Conservation (phyloP, 768 basidiomycete species). For the Termitomyces sp. region DNA sequence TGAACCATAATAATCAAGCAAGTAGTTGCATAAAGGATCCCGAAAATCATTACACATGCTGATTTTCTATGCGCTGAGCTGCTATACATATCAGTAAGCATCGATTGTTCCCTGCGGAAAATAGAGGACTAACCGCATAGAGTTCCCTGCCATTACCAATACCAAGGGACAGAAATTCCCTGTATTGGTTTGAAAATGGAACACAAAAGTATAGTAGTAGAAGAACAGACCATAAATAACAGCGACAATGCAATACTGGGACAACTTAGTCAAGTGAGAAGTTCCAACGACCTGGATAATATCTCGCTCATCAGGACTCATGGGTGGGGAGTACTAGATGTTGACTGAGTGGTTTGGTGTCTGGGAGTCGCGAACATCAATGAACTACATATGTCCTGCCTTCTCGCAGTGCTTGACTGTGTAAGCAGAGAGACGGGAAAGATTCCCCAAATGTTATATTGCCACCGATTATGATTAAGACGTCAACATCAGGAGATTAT, state of each 20-base stretch:
- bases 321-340: neutral
- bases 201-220: no score
- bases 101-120: neutral
- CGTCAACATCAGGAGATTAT: no score
- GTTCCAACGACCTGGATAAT: neutral
- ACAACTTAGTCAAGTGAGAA: neutral
- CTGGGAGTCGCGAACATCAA: no score
- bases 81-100: neutral
- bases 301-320: neutral
- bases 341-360: no score
- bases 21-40: neutral
- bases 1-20: neutral
- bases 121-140: neutral
- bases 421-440: no score
- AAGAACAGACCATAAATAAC: neutral
- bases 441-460: no score
- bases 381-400: no score
- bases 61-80: no score
- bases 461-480: no score
- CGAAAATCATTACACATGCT: neutral
- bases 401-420: no score
- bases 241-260: neutral
- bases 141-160: neutral
- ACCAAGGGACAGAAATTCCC: neutral
- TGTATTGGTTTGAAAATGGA: neutral